Percentiles rank a stretch among this genome's conserved stretches.
These are phyloP conservation scores for Kodamaea hsintzibuensis DNA, from an alignment of 805 yeast genomes.

Conservation along the genomic window DNA sequence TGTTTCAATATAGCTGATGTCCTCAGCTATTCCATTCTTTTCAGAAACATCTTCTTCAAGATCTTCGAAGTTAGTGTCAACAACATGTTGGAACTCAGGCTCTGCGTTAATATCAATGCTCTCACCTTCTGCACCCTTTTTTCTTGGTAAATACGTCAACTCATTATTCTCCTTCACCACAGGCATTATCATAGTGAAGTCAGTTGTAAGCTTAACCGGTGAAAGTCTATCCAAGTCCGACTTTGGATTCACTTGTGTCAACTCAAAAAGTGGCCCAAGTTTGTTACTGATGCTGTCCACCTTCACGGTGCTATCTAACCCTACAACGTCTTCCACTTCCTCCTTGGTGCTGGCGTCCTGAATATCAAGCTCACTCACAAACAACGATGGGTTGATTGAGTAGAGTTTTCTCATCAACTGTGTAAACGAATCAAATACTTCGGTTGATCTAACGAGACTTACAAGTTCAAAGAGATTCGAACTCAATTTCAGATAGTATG, in stretches of 20 bases:
- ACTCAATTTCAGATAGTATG: constrained; percentile 25
- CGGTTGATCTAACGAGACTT: constrained; percentile 33
- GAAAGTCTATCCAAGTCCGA: constrained; percentile 18
- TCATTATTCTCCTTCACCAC: constrained; percentile 10
- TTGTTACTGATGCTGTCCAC: constrained; percentile 13
- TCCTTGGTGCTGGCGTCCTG: constrained; percentile 24
- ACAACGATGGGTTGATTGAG: constrained; percentile 28
- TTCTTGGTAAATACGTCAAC: constrained; percentile 10
- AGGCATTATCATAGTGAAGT: constrained; percentile 35
- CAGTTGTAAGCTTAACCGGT: constrained; percentile 32
- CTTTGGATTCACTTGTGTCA: constrained; percentile 20
- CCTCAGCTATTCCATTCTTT: neutral
- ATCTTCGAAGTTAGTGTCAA: neutral
- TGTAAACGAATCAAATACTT: constrained; percentile 23
- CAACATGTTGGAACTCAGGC: neutral
- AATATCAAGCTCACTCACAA: constrained; percentile 25
- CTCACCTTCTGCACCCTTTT: neutral
- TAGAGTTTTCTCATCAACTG: constrained; percentile 28
- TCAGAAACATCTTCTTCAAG: neutral
- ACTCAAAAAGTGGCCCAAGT: constrained; percentile 25
- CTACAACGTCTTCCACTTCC: constrained; percentile 36
- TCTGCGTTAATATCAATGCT: neutral
- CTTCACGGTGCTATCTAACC: constrained; percentile 26
- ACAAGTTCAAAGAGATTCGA: constrained; percentile 32
- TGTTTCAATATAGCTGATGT: neutral